A percentile compares a stretch with the other conserved stretches of the same genome.
These are phyloP conservation scores for Colletotrichum ledebouriae DNA, from an alignment of 2,329 filamentous ascomycete genomes.

Conservation along the genomic window DNA sequence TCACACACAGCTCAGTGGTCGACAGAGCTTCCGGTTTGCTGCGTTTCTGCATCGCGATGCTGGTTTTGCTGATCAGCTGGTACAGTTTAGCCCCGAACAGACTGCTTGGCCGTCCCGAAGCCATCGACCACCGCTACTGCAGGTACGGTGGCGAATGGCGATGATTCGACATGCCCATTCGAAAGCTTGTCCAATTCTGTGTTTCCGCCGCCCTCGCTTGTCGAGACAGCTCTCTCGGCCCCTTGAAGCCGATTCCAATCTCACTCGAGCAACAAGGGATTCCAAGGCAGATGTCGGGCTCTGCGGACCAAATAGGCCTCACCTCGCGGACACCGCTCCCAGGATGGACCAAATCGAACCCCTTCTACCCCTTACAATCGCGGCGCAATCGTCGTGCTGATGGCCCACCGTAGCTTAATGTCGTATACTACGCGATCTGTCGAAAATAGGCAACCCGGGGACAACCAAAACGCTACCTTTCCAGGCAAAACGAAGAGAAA, in stretches of 20 bases:
- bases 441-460: constrained; percentile 18
- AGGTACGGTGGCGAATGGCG: constrained; percentile 27
- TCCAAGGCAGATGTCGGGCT: constrained; percentile 7
- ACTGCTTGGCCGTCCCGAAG: constrained; percentile 9
- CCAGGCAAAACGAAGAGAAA: constrained; percentile 29
- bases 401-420: constrained; percentile 14
- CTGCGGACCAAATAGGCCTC: neutral
- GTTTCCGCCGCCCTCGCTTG: constrained; percentile 25
- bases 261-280: constrained; percentile 24
- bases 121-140: constrained; percentile 31
- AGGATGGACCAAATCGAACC: neutral
- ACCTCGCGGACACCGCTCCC: neutral
- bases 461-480: constrained; percentile 16
- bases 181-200: constrained; percentile 15
- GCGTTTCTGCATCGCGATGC: constrained; percentile 15
- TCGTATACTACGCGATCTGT: neutral
- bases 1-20: constrained; percentile 6
- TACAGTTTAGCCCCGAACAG: constrained; percentile 18
- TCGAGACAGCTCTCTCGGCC: constrained; percentile 26
- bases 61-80: constrained; percentile 15
- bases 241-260: constrained; percentile 37
- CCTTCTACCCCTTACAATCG: constrained; percentile 19
- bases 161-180: constrained; percentile 8
- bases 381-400: constrained; percentile 17
- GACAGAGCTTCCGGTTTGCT: constrained; percentile 16